Evolutionary conservation across 2,329 filamentous ascomycete genomes (phyloP).

Genomic region (Dothidotthia symphoricarpi): DNA sequence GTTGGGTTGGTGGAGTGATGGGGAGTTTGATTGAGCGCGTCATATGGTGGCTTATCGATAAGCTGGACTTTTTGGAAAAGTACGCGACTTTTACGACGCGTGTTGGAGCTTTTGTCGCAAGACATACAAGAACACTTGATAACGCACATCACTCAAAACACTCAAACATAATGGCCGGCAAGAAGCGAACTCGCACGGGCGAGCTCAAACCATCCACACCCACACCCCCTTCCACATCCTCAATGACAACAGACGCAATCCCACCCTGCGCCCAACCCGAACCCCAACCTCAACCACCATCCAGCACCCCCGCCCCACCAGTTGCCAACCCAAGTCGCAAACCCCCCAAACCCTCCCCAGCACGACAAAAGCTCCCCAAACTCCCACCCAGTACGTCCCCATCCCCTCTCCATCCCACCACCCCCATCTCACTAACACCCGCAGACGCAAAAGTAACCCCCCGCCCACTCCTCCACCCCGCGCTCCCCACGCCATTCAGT

Average conservation of each 20-base stretch:
- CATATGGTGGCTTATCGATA: too few species aligned
- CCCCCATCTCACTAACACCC: conserved; percentile 3
- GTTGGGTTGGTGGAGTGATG: neutral
- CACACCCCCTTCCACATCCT: neutral
- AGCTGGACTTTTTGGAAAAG: too few species aligned
- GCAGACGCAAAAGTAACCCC: conserved; percentile 48
- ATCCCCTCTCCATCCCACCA: neutral
- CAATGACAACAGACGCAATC: conserved; percentile 4
- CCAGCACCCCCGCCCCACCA: conserved; percentile 13
- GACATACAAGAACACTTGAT: neutral
- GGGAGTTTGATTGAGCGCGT: too few species aligned
- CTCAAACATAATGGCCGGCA: conserved; percentile 16
- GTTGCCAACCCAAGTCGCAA: conserved; percentile 6
- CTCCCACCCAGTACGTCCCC: conserved; percentile 24
- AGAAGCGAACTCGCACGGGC: conserved; percentile 28
- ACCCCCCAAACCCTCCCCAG: neutral
- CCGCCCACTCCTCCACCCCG: conserved; percentile 58
- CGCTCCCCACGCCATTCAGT: conserved; percentile 55
- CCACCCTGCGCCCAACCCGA: conserved; percentile 1
- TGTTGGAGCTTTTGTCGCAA: too few species aligned
- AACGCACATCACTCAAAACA: neutral
- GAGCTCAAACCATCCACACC: conserved; percentile 18
- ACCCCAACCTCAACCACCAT: conserved; percentile 14
- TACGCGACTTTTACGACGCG: too few species aligned
- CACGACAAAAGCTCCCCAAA: neutral